A percentile compares a stretch with the other conserved stretches of the same genome.
Evolutionary conservation across 1,284 basidiomycete species (phyloP).

Genomic region (Malassezia caprae): DNA sequence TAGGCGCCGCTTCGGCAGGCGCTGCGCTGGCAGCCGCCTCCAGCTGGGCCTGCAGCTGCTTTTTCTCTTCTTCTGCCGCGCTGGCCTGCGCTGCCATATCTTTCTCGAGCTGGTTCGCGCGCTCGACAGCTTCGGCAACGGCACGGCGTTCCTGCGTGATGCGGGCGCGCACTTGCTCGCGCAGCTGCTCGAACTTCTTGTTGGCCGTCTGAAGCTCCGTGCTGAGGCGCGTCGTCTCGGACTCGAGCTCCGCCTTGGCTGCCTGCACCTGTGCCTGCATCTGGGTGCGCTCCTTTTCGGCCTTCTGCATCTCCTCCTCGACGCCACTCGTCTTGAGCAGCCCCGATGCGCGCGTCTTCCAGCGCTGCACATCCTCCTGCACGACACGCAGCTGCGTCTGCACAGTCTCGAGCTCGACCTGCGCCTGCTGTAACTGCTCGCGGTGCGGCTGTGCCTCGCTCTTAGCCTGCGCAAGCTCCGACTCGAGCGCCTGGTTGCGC

Average conservation of each 20-base stretch:
- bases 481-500: constrained; percentile 51
- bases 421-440: constrained; percentile 59
- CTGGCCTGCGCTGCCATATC: constrained; percentile 45
- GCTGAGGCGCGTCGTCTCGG: constrained; percentile 4
- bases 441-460: constrained; percentile 65
- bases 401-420: constrained; percentile 65
- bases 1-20: constrained; percentile 23
- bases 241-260: constrained; percentile 19
- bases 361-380: constrained; percentile 67
- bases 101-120: constrained; percentile 42
- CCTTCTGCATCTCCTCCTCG: constrained; percentile 54
- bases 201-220: constrained; percentile 24
- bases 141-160: constrained; percentile 31
- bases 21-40: constrained; percentile 27
- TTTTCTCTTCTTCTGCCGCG: constrained; percentile 21
- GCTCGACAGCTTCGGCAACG: constrained; percentile 47
- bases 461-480: constrained; percentile 50
- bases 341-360: constrained; percentile 73
- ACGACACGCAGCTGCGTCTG: constrained; percentile 62
- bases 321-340: constrained; percentile 75
- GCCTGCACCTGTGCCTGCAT: constrained; percentile 25
- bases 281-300: constrained; percentile 34
- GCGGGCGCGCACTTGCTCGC: constrained; percentile 33
- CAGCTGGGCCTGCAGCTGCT: constrained; percentile 25
- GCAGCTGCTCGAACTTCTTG: constrained; percentile 34